These are phyloP conservation scores for Globisporangium recalcitrans DNA, from an alignment of 352 stramenopile genomes.

Conservation along the genomic window DNA sequence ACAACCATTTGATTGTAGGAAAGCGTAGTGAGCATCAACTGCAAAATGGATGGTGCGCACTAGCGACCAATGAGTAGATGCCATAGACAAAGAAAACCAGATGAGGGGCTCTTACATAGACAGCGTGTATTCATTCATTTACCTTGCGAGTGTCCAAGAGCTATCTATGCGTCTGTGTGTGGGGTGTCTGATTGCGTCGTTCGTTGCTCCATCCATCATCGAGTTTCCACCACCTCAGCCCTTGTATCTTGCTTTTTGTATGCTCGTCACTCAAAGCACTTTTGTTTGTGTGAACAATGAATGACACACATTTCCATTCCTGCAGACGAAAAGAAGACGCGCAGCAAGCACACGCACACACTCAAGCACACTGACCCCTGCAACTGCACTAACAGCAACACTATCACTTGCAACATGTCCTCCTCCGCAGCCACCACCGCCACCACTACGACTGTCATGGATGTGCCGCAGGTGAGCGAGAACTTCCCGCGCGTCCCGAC, in stretches of 20 bases:
- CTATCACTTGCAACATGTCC: slow-evolving; percentile 7
- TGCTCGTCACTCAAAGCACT: slow-evolving; percentile 17
- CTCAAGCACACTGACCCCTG: neutral
- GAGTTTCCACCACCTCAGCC: neutral
- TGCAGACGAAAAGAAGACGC: slow-evolving; percentile 4
- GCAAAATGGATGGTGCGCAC: neutral
- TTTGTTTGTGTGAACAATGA: slow-evolving; percentile 4
- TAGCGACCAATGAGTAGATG: slow-evolving; percentile 1
- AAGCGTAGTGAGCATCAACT: neutral
- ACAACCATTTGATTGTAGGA: slow-evolving; percentile 4
- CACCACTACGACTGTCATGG: slow-evolving; percentile 10
- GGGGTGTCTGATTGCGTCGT: neutral
- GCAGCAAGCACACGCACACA: neutral
- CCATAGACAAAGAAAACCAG: slow-evolving; percentile 4
- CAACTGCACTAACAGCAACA: neutral
- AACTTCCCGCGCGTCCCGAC: slow-evolving; percentile 76
- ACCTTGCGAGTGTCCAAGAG: neutral
- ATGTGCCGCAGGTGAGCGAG: slow-evolving; percentile 52
- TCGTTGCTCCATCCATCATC: slow-evolving; percentile 3
- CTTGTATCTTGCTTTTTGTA: slow-evolving; percentile 50
- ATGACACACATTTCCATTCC: slow-evolving; percentile 2
- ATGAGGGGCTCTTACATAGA: slow-evolving; percentile 9
- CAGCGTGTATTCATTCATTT: slow-evolving; percentile 11
- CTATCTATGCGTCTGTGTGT: no score
- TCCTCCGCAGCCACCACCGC: slow-evolving; percentile 3